phyloP scores from a whole-genome alignment of 805 yeast genomes.

The Phaffomyces thermotolerans region DNA sequence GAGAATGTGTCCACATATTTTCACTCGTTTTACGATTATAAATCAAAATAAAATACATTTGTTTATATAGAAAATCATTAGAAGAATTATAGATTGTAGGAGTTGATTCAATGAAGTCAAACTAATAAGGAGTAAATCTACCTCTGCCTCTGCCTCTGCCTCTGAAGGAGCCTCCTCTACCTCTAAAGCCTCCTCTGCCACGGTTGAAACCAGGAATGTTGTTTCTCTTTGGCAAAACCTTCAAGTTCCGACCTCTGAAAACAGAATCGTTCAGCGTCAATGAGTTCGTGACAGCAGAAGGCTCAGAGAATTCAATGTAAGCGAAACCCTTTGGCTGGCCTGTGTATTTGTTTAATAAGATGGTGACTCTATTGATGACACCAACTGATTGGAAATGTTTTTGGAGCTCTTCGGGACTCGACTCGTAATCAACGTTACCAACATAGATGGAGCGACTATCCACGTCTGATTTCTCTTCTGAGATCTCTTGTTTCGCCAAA shows the following conservation, averaged over 20 bases:
- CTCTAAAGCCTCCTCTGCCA: conserved; percentile 32
- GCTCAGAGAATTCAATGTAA: conserved; percentile 73
- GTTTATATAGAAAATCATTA: too few species aligned
- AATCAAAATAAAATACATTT: too few species aligned
- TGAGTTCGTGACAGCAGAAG: conserved; percentile 57
- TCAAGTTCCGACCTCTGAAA: conserved; percentile 63
- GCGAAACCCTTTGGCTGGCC: conserved; percentile 88
- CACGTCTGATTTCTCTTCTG: conserved; percentile 52
- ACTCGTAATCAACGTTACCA: conserved; percentile 76
- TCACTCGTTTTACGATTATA: too few species aligned
- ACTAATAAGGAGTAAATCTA: conserved; percentile 38
- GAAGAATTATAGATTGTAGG: too few species aligned
- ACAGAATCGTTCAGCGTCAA: conserved; percentile 55
- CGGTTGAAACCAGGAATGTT: conserved; percentile 65
- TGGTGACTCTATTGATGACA: conserved; percentile 71
- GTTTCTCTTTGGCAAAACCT: conserved; percentile 72
- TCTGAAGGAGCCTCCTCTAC: conserved; percentile 26
- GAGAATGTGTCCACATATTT: too few species aligned
- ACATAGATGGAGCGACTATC: conserved; percentile 75
- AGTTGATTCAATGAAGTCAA: too few species aligned
- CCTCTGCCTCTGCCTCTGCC: not conserved
- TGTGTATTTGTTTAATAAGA: conserved; percentile 60
- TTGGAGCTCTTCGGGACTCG: conserved; percentile 76
- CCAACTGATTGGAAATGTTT: conserved; percentile 66
- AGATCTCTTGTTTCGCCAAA: conserved; percentile 34